Percentiles rank a stretch among this genome's conserved stretches.
Conservation (phyloP, 805 yeast species). For the Suhomyces emberorum region DNA sequence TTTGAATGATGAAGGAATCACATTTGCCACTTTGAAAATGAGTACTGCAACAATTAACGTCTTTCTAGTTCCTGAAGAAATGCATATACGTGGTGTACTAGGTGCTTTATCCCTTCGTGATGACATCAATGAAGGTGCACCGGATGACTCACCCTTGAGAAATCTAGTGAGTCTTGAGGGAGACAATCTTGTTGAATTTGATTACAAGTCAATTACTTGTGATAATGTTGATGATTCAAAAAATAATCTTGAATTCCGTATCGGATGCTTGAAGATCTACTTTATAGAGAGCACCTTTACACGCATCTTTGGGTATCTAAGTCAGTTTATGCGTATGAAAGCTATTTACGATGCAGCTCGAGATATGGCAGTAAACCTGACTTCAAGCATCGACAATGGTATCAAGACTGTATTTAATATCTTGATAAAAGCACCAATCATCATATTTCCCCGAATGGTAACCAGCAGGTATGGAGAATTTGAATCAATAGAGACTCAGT, state of each 20-base stretch:
- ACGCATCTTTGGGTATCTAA: slow-evolving; percentile 61
- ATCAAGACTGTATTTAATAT: slow-evolving; percentile 77
- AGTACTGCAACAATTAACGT: slow-evolving; percentile 70
- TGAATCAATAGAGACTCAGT: slow-evolving; percentile 64
- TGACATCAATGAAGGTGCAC: slow-evolving; percentile 63
- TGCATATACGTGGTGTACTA: slow-evolving; percentile 66
- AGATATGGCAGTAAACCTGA: slow-evolving; percentile 82
- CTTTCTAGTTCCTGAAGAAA: slow-evolving; percentile 66
- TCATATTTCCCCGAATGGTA: slow-evolving; percentile 67
- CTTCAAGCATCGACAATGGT: slow-evolving; percentile 56
- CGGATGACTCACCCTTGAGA: slow-evolving; percentile 57
- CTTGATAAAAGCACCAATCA: slow-evolving; percentile 73
- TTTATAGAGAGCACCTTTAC: slow-evolving; percentile 80
- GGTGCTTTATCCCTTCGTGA: slow-evolving; percentile 81
- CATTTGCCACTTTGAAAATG: slow-evolving; percentile 73
- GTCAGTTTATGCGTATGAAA: slow-evolving; percentile 81
- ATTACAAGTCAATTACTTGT: slow-evolving; percentile 74
- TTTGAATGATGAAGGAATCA: slow-evolving; percentile 78
- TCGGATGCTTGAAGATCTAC: slow-evolving; percentile 74
- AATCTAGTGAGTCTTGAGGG: slow-evolving; percentile 78
- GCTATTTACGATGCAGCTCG: slow-evolving; percentile 85
- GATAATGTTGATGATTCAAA: slow-evolving; percentile 47
- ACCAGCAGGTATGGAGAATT: slow-evolving; percentile 37
- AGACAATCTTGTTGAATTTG: slow-evolving; percentile 72
- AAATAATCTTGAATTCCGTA: slow-evolving; percentile 56